Evolutionary conservation across 345 rosid genomes (phyloP).

Genomic region (Syzygium aqueum): DNA sequence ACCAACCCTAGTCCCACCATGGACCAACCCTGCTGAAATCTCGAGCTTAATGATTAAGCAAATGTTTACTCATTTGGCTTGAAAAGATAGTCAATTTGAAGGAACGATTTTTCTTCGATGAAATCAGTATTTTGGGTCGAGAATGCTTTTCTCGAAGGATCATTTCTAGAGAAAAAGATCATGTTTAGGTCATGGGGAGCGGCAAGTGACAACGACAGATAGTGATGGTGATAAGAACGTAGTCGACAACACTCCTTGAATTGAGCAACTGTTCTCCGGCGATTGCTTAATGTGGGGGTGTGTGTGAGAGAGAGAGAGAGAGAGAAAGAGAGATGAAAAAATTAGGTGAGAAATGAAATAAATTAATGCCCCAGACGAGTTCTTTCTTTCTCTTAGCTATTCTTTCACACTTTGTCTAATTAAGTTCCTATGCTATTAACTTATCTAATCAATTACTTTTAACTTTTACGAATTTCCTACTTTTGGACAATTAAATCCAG

Average conservation of each 20-base stretch:
- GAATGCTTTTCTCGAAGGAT: not conserved
- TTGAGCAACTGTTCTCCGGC: not conserved
- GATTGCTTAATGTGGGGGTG: not conserved
- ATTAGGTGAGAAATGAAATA: not conserved
- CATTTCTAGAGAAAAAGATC: not conserved
- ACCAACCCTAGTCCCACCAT: not conserved
- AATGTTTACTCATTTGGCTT: not conserved
- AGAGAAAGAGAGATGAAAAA: too few relatives aligned
- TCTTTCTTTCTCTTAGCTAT: not conserved
- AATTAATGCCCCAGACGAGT: not conserved
- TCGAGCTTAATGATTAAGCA: not conserved
- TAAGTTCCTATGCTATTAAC: not conserved
- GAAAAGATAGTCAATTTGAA: not conserved
- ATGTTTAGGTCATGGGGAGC: not conserved
- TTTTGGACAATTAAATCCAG: not conserved
- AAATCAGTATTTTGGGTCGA: not conserved
- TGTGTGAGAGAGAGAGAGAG: not conserved
- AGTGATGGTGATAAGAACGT: not conserved
- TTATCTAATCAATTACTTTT: not conserved
- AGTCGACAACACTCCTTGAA: not conserved
- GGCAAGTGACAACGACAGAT: not conserved
- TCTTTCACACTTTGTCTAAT: not conserved
- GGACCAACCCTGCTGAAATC: not conserved
- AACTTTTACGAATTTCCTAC: not conserved
- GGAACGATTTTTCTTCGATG: not conserved